These are phyloP conservation scores for Gossypium raimondii DNA, from an alignment of 345 rosid species.

Conservation along the genomic window DNA sequence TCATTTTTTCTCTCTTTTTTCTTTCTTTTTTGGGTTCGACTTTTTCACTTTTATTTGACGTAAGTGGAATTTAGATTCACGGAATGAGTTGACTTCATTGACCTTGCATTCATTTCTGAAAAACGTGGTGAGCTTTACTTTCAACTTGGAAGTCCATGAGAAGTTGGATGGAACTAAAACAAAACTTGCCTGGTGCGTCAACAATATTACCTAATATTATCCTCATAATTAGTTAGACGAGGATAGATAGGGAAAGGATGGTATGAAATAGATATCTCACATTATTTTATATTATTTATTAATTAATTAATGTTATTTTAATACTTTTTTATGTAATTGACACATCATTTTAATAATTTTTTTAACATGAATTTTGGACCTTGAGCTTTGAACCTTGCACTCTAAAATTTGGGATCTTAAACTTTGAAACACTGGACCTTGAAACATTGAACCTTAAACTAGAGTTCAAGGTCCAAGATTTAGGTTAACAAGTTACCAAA, in stretches of 20 bases:
- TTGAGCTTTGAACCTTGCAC: rapidly evolving
- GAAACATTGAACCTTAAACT: too few relatives aligned
- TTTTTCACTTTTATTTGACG: background rate
- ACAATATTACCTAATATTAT: too few relatives aligned
- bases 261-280: too few relatives aligned
- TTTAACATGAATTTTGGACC: rapidly evolving
- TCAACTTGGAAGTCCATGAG: background rate
- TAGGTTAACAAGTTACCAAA: too few relatives aligned
- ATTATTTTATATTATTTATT: too few relatives aligned
- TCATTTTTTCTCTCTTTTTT: background rate
- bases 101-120: background rate
- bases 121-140: background rate
- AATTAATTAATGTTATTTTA: too few relatives aligned
- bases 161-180: background rate
- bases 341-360: too few relatives aligned
- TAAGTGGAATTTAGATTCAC: constrained; percentile 5
- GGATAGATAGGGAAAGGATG: rapidly evolving
- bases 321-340: rapidly evolving
- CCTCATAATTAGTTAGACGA: too few relatives aligned
- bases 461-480: too few relatives aligned
- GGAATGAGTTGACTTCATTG: background rate
- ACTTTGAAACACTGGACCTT: rapidly evolving
- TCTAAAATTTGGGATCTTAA: rapidly evolving
- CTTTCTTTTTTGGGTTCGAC: too few relatives aligned
- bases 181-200: too few relatives aligned